Percentiles rank a stretch among this genome's conserved stretches.
phyloP scores from a whole-genome alignment of 1,139 yeast species.

The Torulaspora pretoriensis region DNA sequence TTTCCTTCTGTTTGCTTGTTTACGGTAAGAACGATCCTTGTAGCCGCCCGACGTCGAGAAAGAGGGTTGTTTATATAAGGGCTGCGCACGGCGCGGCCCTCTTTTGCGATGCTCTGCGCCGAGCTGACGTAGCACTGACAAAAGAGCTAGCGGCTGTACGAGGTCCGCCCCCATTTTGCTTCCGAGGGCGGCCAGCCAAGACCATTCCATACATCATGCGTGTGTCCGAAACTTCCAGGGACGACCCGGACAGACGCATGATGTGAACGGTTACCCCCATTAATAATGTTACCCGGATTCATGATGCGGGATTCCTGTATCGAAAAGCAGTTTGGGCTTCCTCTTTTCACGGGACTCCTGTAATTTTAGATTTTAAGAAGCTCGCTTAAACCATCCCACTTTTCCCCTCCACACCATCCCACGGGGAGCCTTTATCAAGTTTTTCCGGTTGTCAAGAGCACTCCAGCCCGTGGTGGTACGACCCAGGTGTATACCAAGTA shows the following conservation, averaged over 20 bases:
- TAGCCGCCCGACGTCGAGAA: conserved; percentile 1
- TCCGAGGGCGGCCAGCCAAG: not conserved
- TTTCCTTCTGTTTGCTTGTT: not conserved
- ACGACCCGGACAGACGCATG: too few relatives aligned
- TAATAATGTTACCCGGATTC: too few relatives aligned
- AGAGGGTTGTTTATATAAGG: not conserved
- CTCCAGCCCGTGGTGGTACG: not conserved
- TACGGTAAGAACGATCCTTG: not conserved
- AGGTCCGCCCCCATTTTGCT: not conserved
- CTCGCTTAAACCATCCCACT: not conserved
- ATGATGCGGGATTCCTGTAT: too few relatives aligned
- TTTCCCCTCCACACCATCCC: not conserved
- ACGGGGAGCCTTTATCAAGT: not conserved
- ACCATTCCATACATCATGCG: not conserved
- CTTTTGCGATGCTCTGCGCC: conserved; percentile 4
- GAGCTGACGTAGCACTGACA: conserved; percentile 1
- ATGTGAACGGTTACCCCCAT: too few relatives aligned
- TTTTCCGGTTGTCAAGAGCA: not conserved
- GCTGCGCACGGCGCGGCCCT: not conserved
- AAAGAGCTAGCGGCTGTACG: too few relatives aligned
- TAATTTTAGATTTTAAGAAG: too few relatives aligned
- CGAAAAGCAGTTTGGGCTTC: too few relatives aligned
- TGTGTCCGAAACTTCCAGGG: too few relatives aligned
- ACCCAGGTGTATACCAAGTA: not conserved
- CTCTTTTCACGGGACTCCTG: too few relatives aligned